A percentile compares a stretch with the other conserved stretches of the same genome.
phyloP scores from a whole-genome alignment of 1,284 basidiomycete genomes.

The Malassezia nana region DNA sequence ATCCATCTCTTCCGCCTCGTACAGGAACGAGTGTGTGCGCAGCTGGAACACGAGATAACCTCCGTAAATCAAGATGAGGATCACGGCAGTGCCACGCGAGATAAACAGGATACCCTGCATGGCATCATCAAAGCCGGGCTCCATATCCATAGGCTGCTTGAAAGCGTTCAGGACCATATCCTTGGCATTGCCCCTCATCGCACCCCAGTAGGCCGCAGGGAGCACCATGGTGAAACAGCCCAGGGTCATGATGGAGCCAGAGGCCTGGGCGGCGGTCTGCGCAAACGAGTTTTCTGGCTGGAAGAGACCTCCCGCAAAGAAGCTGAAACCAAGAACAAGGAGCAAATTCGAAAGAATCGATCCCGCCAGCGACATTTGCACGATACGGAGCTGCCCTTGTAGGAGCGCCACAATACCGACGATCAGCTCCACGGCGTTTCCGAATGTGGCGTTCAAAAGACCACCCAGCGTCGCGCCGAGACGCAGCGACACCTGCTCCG shows the following conservation, averaged over 20 bases:
- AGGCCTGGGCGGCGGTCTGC: conserved; percentile 45
- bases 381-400: conserved; percentile 55
- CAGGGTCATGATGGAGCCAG: conserved; percentile 63
- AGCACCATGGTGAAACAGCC: conserved; percentile 81
- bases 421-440: conserved; percentile 47
- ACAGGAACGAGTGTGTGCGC: conserved; percentile 42
- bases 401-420: conserved; percentile 63
- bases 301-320: conserved; percentile 46
- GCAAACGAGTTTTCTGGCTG: conserved; percentile 40
- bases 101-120: conserved; percentile 40
- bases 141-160: conserved; percentile 17
- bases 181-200: conserved; percentile 10
- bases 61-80: conserved; percentile 70
- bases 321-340: conserved; percentile 42
- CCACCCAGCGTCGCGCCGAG: conserved; percentile 45
- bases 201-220: conserved; percentile 69
- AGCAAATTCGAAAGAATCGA: conserved; percentile 44
- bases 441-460: conserved; percentile 46
- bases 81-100: conserved; percentile 40
- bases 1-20: conserved; percentile 34
- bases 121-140: conserved; percentile 12
- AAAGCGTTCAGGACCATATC: conserved; percentile 38
- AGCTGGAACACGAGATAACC: conserved; percentile 55
- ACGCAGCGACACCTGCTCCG: conserved; percentile 40
- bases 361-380: conserved; percentile 44